A percentile compares a stretch with the other conserved stretches of the same genome.
phyloP scores from a whole-genome alignment of 2,329 filamentous ascomycete species.

The Pestalotiopsis sp. region DNA sequence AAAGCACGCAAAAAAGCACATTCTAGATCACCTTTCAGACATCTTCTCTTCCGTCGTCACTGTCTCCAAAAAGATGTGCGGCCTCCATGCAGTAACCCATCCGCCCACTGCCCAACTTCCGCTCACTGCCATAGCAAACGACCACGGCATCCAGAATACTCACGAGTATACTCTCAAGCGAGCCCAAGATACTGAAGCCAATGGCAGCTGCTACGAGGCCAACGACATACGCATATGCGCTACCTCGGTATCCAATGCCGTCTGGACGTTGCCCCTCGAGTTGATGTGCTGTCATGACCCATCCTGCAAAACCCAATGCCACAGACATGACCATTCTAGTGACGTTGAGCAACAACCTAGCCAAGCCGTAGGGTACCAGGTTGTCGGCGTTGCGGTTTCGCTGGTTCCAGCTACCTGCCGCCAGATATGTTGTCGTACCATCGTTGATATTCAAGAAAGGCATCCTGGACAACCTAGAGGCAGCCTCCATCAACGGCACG shows the following conservation, averaged over 20 bases:
- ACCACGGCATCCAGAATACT: slow-evolving; percentile 86
- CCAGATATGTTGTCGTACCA: slow-evolving; percentile 74
- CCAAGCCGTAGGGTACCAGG: slow-evolving; percentile 84
- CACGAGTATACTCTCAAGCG: slow-evolving; percentile 85
- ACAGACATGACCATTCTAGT: slow-evolving; percentile 90
- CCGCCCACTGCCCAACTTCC: slow-evolving; percentile 64
- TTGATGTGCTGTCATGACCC: slow-evolving; percentile 88
- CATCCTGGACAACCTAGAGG: slow-evolving; percentile 78
- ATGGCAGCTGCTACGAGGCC: slow-evolving; percentile 91
- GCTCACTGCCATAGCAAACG: slow-evolving; percentile 93
- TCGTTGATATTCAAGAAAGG: slow-evolving; percentile 73
- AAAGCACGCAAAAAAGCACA: neutral
- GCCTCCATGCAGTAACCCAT: slow-evolving; percentile 90
- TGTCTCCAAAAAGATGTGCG: slow-evolving; percentile 79
- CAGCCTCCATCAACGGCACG: slow-evolving; percentile 74
- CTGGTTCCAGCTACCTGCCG: slow-evolving; percentile 50
- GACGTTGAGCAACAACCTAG: slow-evolving; percentile 88
- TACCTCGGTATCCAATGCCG: slow-evolving; percentile 65
- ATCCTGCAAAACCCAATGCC: slow-evolving; percentile 89
- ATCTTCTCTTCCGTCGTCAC: slow-evolving; percentile 33
- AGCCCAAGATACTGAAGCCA: slow-evolving; percentile 88
- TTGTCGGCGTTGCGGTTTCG: slow-evolving; percentile 46
- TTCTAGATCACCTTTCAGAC: slow-evolving; percentile 18
- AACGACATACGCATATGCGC: slow-evolving; percentile 91
- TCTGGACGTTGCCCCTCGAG: slow-evolving; percentile 61